Percentiles rank a stretch among this genome's conserved stretches.
phyloP scores from a whole-genome alignment of 768 basidiomycete genomes.

The Xerocomellus amylosporus region DNA sequence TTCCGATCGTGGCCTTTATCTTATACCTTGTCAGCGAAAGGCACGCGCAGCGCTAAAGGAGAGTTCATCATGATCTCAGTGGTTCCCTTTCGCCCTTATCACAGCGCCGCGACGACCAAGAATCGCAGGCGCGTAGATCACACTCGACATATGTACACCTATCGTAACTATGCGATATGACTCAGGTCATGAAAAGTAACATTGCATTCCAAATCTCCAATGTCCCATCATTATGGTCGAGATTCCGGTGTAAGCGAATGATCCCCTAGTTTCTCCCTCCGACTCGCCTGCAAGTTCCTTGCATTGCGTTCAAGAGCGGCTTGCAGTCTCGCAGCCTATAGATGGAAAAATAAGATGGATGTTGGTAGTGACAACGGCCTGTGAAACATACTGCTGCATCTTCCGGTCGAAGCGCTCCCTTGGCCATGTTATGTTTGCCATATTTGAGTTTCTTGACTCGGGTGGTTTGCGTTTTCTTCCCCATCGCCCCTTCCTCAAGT shows the following conservation, averaged over 20 bases:
- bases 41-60: slow-evolving; percentile 62
- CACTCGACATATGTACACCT: slow-evolving; percentile 22
- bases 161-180: slow-evolving; percentile 19
- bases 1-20: neutral
- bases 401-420: slow-evolving; percentile 77
- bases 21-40: slow-evolving; percentile 47
- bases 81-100: neutral
- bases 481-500: slow-evolving; percentile 38
- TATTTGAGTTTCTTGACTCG: slow-evolving; percentile 54
- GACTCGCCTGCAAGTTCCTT: slow-evolving; percentile 28
- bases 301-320: slow-evolving; percentile 55
- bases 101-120: neutral
- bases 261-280: slow-evolving; percentile 24
- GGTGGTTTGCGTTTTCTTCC: slow-evolving; percentile 35
- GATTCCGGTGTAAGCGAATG: slow-evolving; percentile 21
- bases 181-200: slow-evolving; percentile 12
- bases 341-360: neutral
- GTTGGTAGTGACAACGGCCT: neutral
- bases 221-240: slow-evolving; percentile 1
- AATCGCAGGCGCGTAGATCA: slow-evolving; percentile 8
- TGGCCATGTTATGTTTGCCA: slow-evolving; percentile 87
- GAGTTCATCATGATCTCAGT: slow-evolving; percentile 36
- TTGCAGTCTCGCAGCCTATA: slow-evolving; percentile 65
- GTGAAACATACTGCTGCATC: slow-evolving; percentile 67
- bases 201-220: slow-evolving; percentile 4